Evolutionary conservation across 148 eudicot genomes (phyloP).

Genomic region (Nepenthes mirabilis): DNA sequence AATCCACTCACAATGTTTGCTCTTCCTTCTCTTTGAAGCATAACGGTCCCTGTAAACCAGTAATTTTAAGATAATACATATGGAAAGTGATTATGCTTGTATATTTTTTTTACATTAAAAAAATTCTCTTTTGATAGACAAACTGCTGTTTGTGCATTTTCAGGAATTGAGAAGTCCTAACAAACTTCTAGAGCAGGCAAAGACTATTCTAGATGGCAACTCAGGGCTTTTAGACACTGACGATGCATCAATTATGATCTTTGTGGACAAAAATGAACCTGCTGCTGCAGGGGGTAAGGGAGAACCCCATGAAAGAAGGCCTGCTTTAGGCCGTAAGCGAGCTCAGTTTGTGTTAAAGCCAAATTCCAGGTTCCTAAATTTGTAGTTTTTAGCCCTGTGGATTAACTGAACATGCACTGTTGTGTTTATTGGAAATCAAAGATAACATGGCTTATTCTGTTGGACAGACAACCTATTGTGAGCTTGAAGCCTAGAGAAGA

Average conservation of each 20-base stretch:
- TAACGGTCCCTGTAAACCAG: no score
- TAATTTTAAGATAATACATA: no score
- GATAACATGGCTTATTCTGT: background rate
- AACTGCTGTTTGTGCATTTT: slow-evolving; percentile 1
- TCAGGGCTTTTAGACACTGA: slow-evolving; percentile 17
- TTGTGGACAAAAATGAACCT: slow-evolving; percentile 9
- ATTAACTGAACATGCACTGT: background rate
- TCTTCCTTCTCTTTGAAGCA: no score
- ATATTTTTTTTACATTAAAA: no score
- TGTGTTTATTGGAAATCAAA: background rate
- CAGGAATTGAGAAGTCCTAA: slow-evolving; percentile 34
- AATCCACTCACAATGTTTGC: no score
- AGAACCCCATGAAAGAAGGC: slow-evolving; percentile 35
- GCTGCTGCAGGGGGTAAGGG: slow-evolving; percentile 11
- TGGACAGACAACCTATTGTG: slow-evolving; percentile 31
- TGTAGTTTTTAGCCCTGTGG: background rate
- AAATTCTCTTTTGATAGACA: no score
- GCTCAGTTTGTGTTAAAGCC: slow-evolving; percentile 38
- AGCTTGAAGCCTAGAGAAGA: slow-evolving; percentile 18
- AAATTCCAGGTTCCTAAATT: slow-evolving; percentile 25
- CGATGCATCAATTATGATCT: slow-evolving; percentile 2
- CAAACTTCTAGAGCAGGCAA: slow-evolving; percentile 36
- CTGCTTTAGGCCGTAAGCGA: slow-evolving; percentile 39
- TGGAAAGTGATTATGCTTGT: no score
- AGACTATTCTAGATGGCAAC: slow-evolving; percentile 27